These are phyloP conservation scores for Candida chilensis DNA, from an alignment of 805 yeast species.

Conservation along the genomic window DNA sequence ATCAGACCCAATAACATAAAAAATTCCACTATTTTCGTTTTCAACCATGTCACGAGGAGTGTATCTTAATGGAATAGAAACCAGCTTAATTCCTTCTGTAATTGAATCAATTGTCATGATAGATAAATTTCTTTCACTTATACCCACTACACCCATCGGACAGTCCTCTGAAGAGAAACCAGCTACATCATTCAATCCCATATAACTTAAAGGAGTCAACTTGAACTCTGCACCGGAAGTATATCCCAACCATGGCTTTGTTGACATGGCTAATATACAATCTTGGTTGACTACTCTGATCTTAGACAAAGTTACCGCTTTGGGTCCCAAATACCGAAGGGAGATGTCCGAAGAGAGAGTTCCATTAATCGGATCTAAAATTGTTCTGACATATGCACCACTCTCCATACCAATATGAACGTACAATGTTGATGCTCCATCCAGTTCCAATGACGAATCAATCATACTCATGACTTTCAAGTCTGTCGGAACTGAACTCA, in stretches of 20 bases:
- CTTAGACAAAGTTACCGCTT: slow-evolving; percentile 42
- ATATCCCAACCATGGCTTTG: slow-evolving; percentile 49
- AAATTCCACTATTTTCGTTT: slow-evolving; percentile 10
- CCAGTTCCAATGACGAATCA: slow-evolving; percentile 5
- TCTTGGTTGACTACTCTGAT: slow-evolving; percentile 18
- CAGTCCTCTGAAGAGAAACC: slow-evolving; percentile 58
- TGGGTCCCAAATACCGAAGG: slow-evolving; percentile 66
- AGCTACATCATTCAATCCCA: slow-evolving; percentile 33
- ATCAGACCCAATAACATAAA: slow-evolving; percentile 40
- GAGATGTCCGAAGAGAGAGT: slow-evolving; percentile 48
- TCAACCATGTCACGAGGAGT: slow-evolving; percentile 38
- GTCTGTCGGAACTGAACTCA: slow-evolving; percentile 41
- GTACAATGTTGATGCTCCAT: slow-evolving; percentile 11
- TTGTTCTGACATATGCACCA: slow-evolving; percentile 68
- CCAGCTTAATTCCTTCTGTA: slow-evolving; percentile 18
- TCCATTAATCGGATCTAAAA: slow-evolving; percentile 52
- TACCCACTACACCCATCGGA: slow-evolving; percentile 54
- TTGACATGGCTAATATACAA: slow-evolving; percentile 39
- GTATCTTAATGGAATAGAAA: slow-evolving; percentile 33
- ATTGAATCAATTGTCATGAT: slow-evolving; percentile 45
- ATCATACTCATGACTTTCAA: slow-evolving; percentile 22
- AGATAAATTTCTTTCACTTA: slow-evolving; percentile 38
- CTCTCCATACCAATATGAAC: slow-evolving; percentile 78
- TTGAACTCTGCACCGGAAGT: slow-evolving; percentile 22
- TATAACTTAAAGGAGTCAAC: slow-evolving; percentile 37